A percentile compares a stretch with the other conserved stretches of the same genome.
These are phyloP conservation scores for Polygonum aviculare DNA, from an alignment of 148 eudicot species.

Conservation along the genomic window DNA sequence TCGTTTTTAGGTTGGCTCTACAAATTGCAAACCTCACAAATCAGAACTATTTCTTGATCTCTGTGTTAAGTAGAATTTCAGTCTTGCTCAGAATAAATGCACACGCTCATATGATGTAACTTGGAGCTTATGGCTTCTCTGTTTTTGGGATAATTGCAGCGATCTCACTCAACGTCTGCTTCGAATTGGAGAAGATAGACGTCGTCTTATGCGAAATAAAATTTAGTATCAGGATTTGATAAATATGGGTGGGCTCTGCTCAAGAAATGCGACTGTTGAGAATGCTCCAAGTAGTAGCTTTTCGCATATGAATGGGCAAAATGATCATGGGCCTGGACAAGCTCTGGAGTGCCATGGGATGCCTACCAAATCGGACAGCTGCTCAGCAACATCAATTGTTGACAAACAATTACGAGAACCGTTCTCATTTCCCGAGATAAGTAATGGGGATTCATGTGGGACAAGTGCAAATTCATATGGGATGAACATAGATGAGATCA, in stretches of 20 bases:
- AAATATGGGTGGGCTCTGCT: slow-evolving; percentile 90
- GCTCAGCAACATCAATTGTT: slow-evolving; percentile 14
- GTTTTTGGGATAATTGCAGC: not conserved
- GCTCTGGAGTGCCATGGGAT: slow-evolving; percentile 36
- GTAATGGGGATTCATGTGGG: slow-evolving; percentile 14
- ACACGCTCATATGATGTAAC: not conserved
- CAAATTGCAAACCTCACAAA: not conserved
- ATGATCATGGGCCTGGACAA: slow-evolving; percentile 32
- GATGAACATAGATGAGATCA: slow-evolving; percentile 27
- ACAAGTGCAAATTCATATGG: slow-evolving; percentile 21
- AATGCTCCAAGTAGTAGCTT: slow-evolving; percentile 35
- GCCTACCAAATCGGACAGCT: slow-evolving; percentile 22
- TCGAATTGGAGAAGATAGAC: not conserved
- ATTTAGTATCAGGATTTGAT: not conserved
- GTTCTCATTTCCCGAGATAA: slow-evolving; percentile 55
- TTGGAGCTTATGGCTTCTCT: not conserved
- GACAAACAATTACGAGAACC: slow-evolving; percentile 43
- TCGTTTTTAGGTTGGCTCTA: not conserved
- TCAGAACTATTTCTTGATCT: not conserved
- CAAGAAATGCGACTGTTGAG: slow-evolving; percentile 69
- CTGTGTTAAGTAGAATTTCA: not conserved
- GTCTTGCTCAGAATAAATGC: not conserved
- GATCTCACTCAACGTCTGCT: not conserved
- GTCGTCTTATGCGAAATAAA: not conserved
- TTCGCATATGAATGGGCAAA: slow-evolving; percentile 55